These are phyloP conservation scores for Marasmius sp. DNA, from an alignment of 1,284 basidiomycete genomes.

Conservation along the genomic window DNA sequence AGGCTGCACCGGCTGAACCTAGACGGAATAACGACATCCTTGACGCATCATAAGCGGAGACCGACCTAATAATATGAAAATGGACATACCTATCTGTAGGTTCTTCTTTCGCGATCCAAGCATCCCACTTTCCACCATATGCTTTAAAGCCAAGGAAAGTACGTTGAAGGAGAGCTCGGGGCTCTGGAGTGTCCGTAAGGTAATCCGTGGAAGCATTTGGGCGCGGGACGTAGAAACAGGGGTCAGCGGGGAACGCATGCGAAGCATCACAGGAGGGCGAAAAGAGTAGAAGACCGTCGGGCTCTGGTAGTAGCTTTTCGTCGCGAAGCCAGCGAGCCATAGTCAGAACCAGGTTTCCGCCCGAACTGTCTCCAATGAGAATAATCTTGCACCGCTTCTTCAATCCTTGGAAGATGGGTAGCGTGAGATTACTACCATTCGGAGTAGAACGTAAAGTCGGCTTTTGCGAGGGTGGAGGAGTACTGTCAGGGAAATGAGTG, in stretches of 20 bases:
- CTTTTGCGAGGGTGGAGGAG: background rate
- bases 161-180: constrained; percentile 47
- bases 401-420: constrained; percentile 1
- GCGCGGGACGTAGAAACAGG: constrained; percentile 47
- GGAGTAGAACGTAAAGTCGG: background rate
- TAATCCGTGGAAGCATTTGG: constrained; percentile 50
- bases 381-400: constrained; percentile 50
- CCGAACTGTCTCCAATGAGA: constrained; percentile 69
- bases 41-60: background rate
- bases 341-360: constrained; percentile 67
- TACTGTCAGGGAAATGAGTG: background rate
- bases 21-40: background rate
- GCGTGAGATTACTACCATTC: background rate
- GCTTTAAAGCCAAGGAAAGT: constrained; percentile 45
- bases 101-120: background rate
- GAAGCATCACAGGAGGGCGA: constrained; percentile 42
- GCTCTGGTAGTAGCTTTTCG: constrained; percentile 41
- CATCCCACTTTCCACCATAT: constrained; percentile 3
- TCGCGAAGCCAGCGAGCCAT: constrained; percentile 52
- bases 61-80: background rate
- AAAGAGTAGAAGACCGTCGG: constrained; percentile 44
- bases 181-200: constrained; percentile 52
- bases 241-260: constrained; percentile 45
- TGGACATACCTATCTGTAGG: background rate
- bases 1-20: background rate